phyloP scores from a whole-genome alignment of 2,329 filamentous ascomycete genomes.

The Phialemoniopsis sp. region DNA sequence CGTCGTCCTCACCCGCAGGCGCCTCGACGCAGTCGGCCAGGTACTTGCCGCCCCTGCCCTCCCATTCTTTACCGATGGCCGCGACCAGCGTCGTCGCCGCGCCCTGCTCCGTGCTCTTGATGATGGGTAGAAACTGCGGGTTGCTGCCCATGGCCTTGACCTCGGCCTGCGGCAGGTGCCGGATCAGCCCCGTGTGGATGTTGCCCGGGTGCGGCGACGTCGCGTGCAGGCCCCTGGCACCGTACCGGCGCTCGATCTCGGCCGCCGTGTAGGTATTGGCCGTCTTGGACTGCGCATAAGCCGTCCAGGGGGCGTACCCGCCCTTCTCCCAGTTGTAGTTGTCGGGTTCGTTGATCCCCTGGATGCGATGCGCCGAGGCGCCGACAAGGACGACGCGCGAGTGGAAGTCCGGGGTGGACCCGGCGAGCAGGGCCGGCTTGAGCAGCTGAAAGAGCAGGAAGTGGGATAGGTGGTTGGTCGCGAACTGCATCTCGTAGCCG shows the following conservation, averaged over 20 bases:
- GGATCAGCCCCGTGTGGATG: constrained; percentile 20
- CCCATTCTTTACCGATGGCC: constrained; percentile 32
- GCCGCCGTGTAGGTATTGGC: constrained; percentile 48
- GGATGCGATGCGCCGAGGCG: constrained; percentile 33
- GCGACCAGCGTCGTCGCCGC: constrained; percentile 43
- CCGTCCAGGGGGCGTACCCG: constrained; percentile 16
- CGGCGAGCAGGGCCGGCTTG: constrained; percentile 34
- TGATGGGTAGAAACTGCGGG: too few relatives aligned
- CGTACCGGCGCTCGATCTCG: constrained; percentile 45
- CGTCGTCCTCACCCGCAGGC: not conserved
- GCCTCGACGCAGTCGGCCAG: constrained; percentile 34
- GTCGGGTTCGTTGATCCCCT: constrained; percentile 28
- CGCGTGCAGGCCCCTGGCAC: constrained; percentile 34
- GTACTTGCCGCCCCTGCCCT: constrained; percentile 42
- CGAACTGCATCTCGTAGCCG: constrained; percentile 47
- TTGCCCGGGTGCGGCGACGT: constrained; percentile 41
- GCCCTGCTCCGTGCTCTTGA: constrained; percentile 30
- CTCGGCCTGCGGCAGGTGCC: too few relatives aligned
- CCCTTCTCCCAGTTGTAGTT: too few relatives aligned
- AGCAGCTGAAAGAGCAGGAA: constrained; percentile 50
- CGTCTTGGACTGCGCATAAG: constrained; percentile 45
- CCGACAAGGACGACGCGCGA: constrained; percentile 43
- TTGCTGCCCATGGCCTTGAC: too few relatives aligned
- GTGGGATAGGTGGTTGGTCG: constrained; percentile 48
- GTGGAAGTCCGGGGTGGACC: constrained; percentile 30